Evolutionary conservation across 257 asterid genomes (phyloP).

Genomic region (Dorcoceras hygrometricum): DNA sequence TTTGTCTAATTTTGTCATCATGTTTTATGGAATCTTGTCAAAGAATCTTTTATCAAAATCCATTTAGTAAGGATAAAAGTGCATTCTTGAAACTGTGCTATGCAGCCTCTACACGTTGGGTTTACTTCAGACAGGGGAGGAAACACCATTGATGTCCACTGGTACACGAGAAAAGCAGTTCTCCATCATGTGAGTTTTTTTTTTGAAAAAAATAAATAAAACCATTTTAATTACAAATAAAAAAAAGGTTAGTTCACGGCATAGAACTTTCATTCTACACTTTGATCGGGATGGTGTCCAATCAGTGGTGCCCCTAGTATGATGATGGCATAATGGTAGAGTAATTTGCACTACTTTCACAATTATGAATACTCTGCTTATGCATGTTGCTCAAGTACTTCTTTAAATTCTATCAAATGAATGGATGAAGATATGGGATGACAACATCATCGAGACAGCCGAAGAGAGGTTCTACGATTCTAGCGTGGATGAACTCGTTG

Average conservation of each 20-base stretch:
- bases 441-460: constrained; percentile 66
- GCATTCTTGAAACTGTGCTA: not conserved
- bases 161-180: constrained; percentile 69
- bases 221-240: no score
- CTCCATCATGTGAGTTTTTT: constrained; percentile 68
- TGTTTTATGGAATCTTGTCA: not conserved
- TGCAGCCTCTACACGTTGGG: constrained; percentile 86
- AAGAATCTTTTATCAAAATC: not conserved
- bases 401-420: not conserved
- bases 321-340: no score
- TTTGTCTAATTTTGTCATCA: not conserved
- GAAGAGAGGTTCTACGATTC: constrained; percentile 55
- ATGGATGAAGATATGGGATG: constrained; percentile 69
- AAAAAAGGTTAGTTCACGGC: no score
- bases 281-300: no score
- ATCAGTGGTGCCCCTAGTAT: no score
- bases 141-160: constrained; percentile 65
- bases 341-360: no score
- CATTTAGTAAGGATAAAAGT: not conserved
- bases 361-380: no score
- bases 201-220: no score
- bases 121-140: constrained; percentile 64
- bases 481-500: constrained; percentile 41
- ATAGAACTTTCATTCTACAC: no score
- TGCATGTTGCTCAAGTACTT: not conserved